Percentiles rank a stretch among this genome's conserved stretches.
Conservation (phyloP, 768 basidiomycete genomes). For the Psilocybe cyanescens region DNA sequence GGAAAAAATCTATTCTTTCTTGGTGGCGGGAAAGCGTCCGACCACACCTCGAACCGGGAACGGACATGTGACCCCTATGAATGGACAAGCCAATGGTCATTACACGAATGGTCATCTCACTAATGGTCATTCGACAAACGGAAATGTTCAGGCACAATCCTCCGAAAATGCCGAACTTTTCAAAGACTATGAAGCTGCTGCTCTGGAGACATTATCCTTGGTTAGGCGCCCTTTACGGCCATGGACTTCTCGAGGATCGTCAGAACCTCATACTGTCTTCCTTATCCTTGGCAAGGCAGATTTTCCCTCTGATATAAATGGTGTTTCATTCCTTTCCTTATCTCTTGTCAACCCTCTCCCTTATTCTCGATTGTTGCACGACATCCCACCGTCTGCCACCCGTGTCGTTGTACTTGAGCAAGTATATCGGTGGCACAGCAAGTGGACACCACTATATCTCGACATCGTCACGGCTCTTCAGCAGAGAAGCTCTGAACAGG, state of each 20-base stretch:
- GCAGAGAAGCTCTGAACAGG: slow-evolving; percentile 47
- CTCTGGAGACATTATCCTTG: slow-evolving; percentile 64
- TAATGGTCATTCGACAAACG: slow-evolving; percentile 29
- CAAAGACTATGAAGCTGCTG: slow-evolving; percentile 70
- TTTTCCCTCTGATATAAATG: slow-evolving; percentile 49
- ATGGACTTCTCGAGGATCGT: slow-evolving; percentile 51
- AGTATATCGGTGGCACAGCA: slow-evolving; percentile 71
- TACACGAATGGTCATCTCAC: slow-evolving; percentile 20
- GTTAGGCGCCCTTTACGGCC: slow-evolving; percentile 66
- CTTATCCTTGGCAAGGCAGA: slow-evolving; percentile 66
- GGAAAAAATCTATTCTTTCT: slow-evolving; percentile 62
- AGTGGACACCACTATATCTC: slow-evolving; percentile 88
- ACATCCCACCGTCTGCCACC: slow-evolving; percentile 63
- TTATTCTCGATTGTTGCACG: slow-evolving; percentile 53
- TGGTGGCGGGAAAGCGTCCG: slow-evolving; percentile 48
- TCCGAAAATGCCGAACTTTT: slow-evolving; percentile 41
- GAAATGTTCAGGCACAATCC: slow-evolving; percentile 24
- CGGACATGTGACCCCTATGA: slow-evolving; percentile 32
- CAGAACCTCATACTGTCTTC: slow-evolving; percentile 67
- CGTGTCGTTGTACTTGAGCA: slow-evolving; percentile 86
- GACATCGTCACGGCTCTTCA: slow-evolving; percentile 80
- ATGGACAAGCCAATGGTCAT: slow-evolving; percentile 26
- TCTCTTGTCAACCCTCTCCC: slow-evolving; percentile 77
- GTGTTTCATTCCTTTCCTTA: slow-evolving; percentile 66
- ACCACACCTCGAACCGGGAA: slow-evolving; percentile 40